A percentile compares a stretch with the other conserved stretches of the same genome.
Conservation (phyloP, 2,329 filamentous ascomycete species). For the Botryosphaeria dothidea region DNA sequence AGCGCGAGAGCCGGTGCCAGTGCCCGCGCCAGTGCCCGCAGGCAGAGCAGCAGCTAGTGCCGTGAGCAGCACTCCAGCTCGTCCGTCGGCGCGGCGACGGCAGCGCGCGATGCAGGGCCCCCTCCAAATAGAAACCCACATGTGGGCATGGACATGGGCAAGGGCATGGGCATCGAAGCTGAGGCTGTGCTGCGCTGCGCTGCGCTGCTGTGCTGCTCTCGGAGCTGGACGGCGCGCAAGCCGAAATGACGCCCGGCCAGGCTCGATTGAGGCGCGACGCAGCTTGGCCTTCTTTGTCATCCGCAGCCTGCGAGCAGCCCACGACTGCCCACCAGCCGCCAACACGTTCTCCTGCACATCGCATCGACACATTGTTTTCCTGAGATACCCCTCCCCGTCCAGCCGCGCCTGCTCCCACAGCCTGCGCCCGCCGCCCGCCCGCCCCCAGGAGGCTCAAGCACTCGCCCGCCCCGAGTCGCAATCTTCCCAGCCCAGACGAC, state of each 20-base stretch:
- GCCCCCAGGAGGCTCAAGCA: not conserved
- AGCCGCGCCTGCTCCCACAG: not conserved
- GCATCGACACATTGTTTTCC: conserved; percentile 12
- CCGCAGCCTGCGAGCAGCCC: not conserved
- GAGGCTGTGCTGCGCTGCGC: not conserved
- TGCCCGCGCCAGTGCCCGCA: not conserved
- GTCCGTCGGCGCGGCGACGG: not conserved
- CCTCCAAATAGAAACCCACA: conserved; percentile 4
- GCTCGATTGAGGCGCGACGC: conserved; percentile 9
- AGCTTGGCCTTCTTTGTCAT: conserved; percentile 10
- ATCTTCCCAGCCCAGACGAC: conserved; percentile 13
- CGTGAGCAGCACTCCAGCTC: not conserved
- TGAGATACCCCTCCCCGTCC: not conserved
- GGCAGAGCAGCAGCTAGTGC: not conserved
- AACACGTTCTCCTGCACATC: not conserved
- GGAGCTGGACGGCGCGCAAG: conserved; percentile 10
- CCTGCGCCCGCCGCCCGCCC: not conserved
- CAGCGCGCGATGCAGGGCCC: not conserved
- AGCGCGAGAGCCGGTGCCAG: not conserved
- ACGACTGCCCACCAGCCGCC: not conserved
- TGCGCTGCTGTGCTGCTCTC: not conserved
- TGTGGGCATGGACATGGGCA: conserved; percentile 3
- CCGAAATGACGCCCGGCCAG: conserved; percentile 12
- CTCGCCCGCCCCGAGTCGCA: conserved; percentile 12
- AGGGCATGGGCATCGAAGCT: not conserved